Percentiles rank a stretch among this genome's conserved stretches.
phyloP scores from a whole-genome alignment of 257 asterid genomes.

The Haberlea rhodopensis region DNA sequence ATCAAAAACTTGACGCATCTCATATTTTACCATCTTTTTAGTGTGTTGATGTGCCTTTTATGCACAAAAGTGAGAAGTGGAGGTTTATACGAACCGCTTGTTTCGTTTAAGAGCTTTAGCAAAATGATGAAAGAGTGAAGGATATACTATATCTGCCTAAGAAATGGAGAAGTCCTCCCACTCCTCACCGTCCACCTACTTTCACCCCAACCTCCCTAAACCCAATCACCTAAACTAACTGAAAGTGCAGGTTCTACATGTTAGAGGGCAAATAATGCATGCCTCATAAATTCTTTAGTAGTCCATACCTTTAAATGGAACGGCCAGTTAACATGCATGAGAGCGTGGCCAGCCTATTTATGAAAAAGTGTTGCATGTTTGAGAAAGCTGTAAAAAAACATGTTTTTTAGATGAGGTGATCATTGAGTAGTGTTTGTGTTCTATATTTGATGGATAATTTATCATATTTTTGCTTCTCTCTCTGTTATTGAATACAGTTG shows the following conservation, averaged over 20 bases:
- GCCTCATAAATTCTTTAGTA: neutral
- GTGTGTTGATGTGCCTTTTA: neutral
- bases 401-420: conserved; percentile 1
- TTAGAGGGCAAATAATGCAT: neutral
- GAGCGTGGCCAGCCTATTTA: too few species aligned
- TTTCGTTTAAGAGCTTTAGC: neutral
- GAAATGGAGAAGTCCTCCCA: neutral
- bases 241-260: neutral
- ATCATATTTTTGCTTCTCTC: conserved; percentile 1
- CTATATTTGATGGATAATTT: neutral
- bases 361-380: too few species aligned
- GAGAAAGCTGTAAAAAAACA: too few species aligned
- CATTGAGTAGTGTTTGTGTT: neutral
- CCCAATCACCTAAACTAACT: neutral
- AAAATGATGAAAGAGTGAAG: neutral
- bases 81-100: neutral
- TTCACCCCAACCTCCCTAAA: neutral
- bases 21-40: neutral
- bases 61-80: too few species aligned
- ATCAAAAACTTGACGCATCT: too few species aligned
- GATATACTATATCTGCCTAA: neutral
- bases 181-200: neutral
- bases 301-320: too few species aligned
- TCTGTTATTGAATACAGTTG: neutral
- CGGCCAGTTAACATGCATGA: too few species aligned